These are phyloP conservation scores for Chrysosporium keratinophilum DNA, from an alignment of 2,329 filamentous ascomycete species.

Conservation along the genomic window DNA sequence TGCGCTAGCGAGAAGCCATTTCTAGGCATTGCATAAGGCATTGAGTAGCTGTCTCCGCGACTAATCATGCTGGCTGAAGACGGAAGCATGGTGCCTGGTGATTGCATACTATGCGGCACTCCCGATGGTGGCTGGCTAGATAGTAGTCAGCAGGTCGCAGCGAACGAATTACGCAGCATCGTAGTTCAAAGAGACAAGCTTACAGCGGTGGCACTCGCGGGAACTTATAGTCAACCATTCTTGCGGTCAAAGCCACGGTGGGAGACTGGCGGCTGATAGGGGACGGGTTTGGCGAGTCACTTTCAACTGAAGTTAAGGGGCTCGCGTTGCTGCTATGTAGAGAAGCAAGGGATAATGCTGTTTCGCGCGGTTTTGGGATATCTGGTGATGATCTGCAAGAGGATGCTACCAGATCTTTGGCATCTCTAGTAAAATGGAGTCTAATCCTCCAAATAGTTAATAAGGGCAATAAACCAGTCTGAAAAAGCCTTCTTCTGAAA, in stretches of 20 bases:
- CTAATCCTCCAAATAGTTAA: neutral
- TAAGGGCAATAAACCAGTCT: neutral
- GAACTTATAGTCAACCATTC: slow-evolving; percentile 30
- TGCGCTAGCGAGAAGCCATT: slow-evolving; percentile 25
- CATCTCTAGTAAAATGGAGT: neutral
- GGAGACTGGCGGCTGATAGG: slow-evolving; percentile 27
- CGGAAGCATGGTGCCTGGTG: slow-evolving; percentile 23
- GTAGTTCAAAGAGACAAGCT: slow-evolving; percentile 17
- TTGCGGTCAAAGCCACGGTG: slow-evolving; percentile 26
- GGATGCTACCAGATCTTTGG: slow-evolving; percentile 31
- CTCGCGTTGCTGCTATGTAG: slow-evolving; percentile 30
- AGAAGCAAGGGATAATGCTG: slow-evolving; percentile 38
- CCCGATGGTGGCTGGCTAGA: slow-evolving; percentile 38
- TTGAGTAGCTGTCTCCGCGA: slow-evolving; percentile 32
- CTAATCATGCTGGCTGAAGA: slow-evolving; percentile 25
- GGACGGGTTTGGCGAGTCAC: slow-evolving; percentile 11
- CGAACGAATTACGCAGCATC: neutral
- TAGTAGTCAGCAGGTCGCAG: neutral
- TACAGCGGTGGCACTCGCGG: slow-evolving; percentile 34
- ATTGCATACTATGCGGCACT: slow-evolving; percentile 34
- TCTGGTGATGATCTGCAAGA: slow-evolving; percentile 46
- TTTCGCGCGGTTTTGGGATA: slow-evolving; percentile 43
- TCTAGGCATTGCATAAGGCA: slow-evolving; percentile 27
- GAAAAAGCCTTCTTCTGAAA: no score
- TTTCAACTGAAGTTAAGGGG: slow-evolving; percentile 22